Evolutionary conservation across 129 eudicot species (phyloP).

Genomic region (sunflower (Helianthus annuus)): HanXRQr2.0-SUNRISE NC_035446.2:124502411-124502910

Average conservation of each 20-base stretch:
- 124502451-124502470: conserved; percentile 97
- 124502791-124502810: not conserved
- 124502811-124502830: too few relatives aligned
- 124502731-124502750: conserved; percentile 93
- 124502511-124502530: not conserved
- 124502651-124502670: conserved; percentile 70
- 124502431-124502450: conserved; percentile 87
- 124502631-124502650: conserved; percentile 83
- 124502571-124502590: not conserved
- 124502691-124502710: conserved; percentile 7
- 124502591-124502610: conserved; percentile 68
- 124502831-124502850: not conserved
- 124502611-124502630: conserved; percentile 70
- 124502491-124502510: conserved; percentile 47
- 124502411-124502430: conserved; percentile 88
- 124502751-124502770: conserved; percentile 77
- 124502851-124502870: conserved; percentile 57
- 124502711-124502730: conserved; percentile 62
- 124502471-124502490: conserved; percentile 94
- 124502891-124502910: conserved; percentile 69
- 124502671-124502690: conserved; percentile 75
- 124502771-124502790: conserved; percentile 11
- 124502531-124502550: not conserved
- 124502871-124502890: conserved; percentile 75
- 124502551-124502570: not conserved